Evolutionary conservation across 2,329 filamentous ascomycete species (phyloP), one percentile per base, ranked within the genome.

Genomic region (Xylariales sp.): DNA sequence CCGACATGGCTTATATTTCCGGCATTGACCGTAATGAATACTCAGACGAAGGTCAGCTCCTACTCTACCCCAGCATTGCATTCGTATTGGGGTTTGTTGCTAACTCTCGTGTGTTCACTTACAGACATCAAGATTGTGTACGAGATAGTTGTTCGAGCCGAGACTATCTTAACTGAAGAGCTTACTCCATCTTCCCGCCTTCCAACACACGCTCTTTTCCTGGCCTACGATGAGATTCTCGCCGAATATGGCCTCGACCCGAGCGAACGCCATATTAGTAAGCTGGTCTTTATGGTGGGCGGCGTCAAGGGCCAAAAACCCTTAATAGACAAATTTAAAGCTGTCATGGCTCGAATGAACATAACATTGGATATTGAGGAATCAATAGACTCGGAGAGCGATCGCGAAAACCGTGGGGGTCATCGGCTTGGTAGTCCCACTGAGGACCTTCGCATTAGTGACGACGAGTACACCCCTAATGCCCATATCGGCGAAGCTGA

Each of bases 261-360:
- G n/a, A 89, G 92, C 72, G 92, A 94, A 75, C 89, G 90, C 73
- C 88, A 91, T 72, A 90, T 94, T 75, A 89, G 93, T 71, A 88
- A 91, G 70, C 90, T 97, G 74, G 81, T 97, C 64, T 93, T 96
- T 78, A 90, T 90, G 74, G 89, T 97, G 77, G 91, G 92, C 60
- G 89, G 89, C 68, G 85, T 88, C 74, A 84, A 85, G 65, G 86
- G 86, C 54, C 80, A 85, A 54, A 81, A 81, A 41, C 85, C 85
- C 4, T 83, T 97, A 34, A 84, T 88, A 70, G 87, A 91, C 65
- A 91, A 91, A 72, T 94, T 96, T 74, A 86, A 89, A 77, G 83
- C 86, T 65, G 84, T 93, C 67, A 83, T 97, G 71, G 83, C 81
- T 16, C 85, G 87, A 57, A 89, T 93, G 85, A 90, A 90, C 28